phyloP scores from a whole-genome alignment of 768 basidiomycete genomes.

The Auricularia sp. region DNA sequence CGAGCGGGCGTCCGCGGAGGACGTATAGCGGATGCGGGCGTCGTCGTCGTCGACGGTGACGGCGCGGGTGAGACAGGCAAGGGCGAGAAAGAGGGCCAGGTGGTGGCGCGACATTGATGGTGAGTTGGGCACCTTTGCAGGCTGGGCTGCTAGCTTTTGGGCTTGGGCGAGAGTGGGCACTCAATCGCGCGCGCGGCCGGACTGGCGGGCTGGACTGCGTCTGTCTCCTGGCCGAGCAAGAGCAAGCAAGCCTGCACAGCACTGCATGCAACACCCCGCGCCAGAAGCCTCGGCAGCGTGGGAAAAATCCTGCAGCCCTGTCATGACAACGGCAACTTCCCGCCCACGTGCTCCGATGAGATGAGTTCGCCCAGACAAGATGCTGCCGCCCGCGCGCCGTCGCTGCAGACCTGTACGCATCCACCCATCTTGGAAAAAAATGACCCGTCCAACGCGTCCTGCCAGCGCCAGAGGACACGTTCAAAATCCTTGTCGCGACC shows the following conservation, averaged over 20 bases:
- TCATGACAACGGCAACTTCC: no score
- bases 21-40: neutral
- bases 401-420: neutral
- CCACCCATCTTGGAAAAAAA: neutral
- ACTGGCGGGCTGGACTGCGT: neutral
- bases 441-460: neutral
- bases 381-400: neutral
- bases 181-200: neutral
- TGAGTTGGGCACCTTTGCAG: neutral
- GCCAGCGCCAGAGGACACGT: conserved; percentile 35
- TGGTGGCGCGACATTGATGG: neutral
- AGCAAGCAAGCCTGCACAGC: no score
- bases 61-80: neutral
- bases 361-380: neutral
- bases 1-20: neutral
- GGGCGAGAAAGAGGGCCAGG: neutral
- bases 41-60: neutral
- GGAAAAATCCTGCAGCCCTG: no score
- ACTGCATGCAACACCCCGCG: no score
- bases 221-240: no score
- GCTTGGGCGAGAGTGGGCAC: neutral
- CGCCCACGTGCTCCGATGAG: neutral
- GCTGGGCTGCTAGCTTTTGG: neutral
- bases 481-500: conserved; percentile 81
- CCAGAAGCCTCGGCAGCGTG: no score